Base-by-base conservation (phyloP, 805 yeast genomes). In the Candida oleophila region DNA sequence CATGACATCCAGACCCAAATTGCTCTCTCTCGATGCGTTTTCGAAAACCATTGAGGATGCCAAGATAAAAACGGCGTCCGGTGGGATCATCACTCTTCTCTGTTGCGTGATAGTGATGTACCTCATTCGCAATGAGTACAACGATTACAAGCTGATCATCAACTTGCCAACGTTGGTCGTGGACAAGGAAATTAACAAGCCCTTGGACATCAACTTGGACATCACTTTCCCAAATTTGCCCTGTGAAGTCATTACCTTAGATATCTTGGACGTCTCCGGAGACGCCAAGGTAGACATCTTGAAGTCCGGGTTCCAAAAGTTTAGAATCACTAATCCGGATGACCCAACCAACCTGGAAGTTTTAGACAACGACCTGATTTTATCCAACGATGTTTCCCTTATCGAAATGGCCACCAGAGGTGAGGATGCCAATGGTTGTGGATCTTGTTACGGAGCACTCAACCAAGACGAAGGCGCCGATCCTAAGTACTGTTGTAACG, bases 21-120 rank as follows among this genome's bases (percentile, higher is more conserved):
- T 83, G 52, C 61, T 87, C 42, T 80, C 84, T 38, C 70, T 87
- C 49, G 98, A 91, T 66, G 96, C 92, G n/a, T 91, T 92, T 62
- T 80, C 96, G 22, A 92, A 91, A 67, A 88, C 97, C 3, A 91
- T 89, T 32, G 98, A 92, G 60, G 99, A 94, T 64, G 95, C 96
- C 7, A 79, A 88, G 43, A 81, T 94, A 50, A 82, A 87, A 51
- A 94, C 99, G 3, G 77, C 92, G 3, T 77, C 92, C 7, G 99
- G 99, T 44, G 99, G 97, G 2, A 57, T 89, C 22, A 87, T 94
- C 58, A 89, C 98, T 2, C 57, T 94, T 37, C 68, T 80, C 2
- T 86, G 97, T 58, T 57, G 81, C 2, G 43, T 81, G 4, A 72
- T 87, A 2, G 83, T 89, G 15, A 46, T 85, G 19, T 55, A 85